Evolutionary conservation across 139 green algal species (phyloP).

Genomic region (Chlamydomonas sphaeroides): DNA sequence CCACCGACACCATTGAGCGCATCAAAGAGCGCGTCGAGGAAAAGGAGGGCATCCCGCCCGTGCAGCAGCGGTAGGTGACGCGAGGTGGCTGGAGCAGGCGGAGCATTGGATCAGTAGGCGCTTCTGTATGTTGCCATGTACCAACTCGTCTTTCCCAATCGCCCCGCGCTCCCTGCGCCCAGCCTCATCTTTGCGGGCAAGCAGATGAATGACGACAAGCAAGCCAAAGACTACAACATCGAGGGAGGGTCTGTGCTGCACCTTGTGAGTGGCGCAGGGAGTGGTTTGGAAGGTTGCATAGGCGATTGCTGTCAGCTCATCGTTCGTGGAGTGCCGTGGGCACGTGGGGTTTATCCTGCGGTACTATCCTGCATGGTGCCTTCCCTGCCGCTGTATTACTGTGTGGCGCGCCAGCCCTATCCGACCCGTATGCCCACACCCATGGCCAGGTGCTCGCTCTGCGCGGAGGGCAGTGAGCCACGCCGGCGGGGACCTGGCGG

Average conservation of each 20-base stretch:
- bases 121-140: too few species aligned
- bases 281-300: too few species aligned
- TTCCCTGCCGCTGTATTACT: not conserved
- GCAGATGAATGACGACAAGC: slow-evolving; percentile 99
- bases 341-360: too few species aligned
- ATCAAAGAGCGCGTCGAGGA: slow-evolving; percentile 99
- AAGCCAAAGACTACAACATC: slow-evolving; percentile 98
- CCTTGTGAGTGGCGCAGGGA: slow-evolving; percentile 74
- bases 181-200: slow-evolving; percentile 97
- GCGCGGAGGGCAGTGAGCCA: slow-evolving; percentile 39
- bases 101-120: too few species aligned
- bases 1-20: slow-evolving; percentile 94
- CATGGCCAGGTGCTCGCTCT: slow-evolving; percentile 47
- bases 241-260: slow-evolving; percentile 98
- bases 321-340: too few species aligned
- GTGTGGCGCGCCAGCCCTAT: too few species aligned
- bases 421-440: too few species aligned
- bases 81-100: too few species aligned
- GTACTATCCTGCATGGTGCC: too few species aligned
- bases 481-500: too few species aligned
- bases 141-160: too few species aligned
- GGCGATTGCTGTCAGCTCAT: too few species aligned
- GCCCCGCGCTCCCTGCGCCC: not conserved
- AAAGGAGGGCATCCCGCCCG: slow-evolving; percentile 99
- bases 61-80: slow-evolving; percentile 96